A percentile compares a stretch with the other conserved stretches of the same genome.
phyloP scores from a whole-genome alignment of 2,329 filamentous ascomycete genomes.

The Claviceps monticola region DNA sequence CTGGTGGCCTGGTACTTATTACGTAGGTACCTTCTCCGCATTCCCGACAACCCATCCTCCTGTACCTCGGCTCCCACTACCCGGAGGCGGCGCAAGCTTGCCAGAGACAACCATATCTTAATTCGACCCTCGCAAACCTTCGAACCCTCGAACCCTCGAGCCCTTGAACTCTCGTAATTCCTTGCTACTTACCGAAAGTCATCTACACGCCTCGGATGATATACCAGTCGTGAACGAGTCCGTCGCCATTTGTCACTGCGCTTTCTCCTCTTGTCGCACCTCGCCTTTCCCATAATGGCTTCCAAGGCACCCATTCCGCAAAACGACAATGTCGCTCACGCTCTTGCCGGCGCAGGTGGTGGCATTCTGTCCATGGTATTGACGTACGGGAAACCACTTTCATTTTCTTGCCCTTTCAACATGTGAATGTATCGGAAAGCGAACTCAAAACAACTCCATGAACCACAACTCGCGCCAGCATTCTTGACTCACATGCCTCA shows the following conservation, averaged over 20 bases:
- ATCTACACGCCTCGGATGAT: neutral
- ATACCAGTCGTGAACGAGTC: neutral
- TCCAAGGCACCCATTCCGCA: slow-evolving; percentile 58
- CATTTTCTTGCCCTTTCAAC: neutral
- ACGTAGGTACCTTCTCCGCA: neutral
- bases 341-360: slow-evolving; percentile 81
- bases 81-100: neutral
- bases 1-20: neutral
- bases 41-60: neutral
- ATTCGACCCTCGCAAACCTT: neutral
- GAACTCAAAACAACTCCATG: too few relatives aligned
- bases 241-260: neutral
- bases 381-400: slow-evolving; percentile 45
- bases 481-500: neutral
- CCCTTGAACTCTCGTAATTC: neutral
- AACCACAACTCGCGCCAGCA: neutral
- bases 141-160: neutral
- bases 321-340: slow-evolving; percentile 94
- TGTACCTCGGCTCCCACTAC: slow-evolving; percentile 4
- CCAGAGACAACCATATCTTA: neutral
- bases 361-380: slow-evolving; percentile 91
- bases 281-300: slow-evolving; percentile 14
- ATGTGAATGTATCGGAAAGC: too few relatives aligned
- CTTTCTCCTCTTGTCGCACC: neutral
- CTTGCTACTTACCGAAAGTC: too few relatives aligned